Evolutionary conservation across 768 basidiomycete species (phyloP).

Genomic region (Porpolomopsis calyptriformis): DNA sequence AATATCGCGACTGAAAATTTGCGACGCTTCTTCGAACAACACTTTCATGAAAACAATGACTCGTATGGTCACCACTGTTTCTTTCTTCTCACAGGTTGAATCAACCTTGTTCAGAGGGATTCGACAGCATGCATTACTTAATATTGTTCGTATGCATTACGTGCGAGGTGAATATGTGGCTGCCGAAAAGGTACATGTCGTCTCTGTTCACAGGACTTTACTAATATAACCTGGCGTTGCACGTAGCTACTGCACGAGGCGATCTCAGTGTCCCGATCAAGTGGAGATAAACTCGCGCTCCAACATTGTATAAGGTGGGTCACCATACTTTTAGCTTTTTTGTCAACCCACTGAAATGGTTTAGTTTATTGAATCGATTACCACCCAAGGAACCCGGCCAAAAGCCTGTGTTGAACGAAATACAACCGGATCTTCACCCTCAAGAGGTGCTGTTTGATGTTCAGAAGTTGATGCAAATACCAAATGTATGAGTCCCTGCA

Average conservation of each 20-base stretch:
- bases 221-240: constrained; percentile 8
- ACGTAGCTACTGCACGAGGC: constrained; percentile 63
- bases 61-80: constrained; percentile 41
- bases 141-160: constrained; percentile 71
- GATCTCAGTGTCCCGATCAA: constrained; percentile 63
- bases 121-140: constrained; percentile 71
- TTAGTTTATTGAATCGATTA: constrained; percentile 63
- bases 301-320: constrained; percentile 70
- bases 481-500: constrained; percentile 35
- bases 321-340: not conserved
- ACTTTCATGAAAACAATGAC: constrained; percentile 69
- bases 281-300: constrained; percentile 58
- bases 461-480: constrained; percentile 59
- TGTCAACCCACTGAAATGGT: not conserved
- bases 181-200: constrained; percentile 45
- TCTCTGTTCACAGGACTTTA: not conserved
- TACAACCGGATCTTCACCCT: constrained; percentile 67
- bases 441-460: constrained; percentile 70
- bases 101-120: constrained; percentile 40
- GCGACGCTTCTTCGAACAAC: constrained; percentile 75
- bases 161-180: constrained; percentile 55
- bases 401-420: constrained; percentile 52
- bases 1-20: constrained; percentile 60
- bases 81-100: not conserved
- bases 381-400: constrained; percentile 38